phyloP scores from a whole-genome alignment of 306 rosid species.

The Vigna trinervia region DNA sequence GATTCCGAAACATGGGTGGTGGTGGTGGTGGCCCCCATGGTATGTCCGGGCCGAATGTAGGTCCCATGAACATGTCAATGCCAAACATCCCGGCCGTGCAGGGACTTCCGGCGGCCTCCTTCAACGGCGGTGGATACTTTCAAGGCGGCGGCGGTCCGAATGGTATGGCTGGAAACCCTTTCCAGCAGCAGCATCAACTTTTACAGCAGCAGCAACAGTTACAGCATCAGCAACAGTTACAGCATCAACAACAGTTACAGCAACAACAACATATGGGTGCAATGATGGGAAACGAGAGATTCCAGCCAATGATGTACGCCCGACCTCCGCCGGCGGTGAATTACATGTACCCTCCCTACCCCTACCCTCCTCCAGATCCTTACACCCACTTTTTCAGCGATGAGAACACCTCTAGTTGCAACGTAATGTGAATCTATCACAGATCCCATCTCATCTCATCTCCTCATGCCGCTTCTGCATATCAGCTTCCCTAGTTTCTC shows the following conservation, averaged over 20 bases:
- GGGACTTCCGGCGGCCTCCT: constrained; percentile 70
- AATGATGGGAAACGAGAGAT: constrained; percentile 77
- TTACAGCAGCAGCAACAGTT: neutral
- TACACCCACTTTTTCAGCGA: constrained; percentile 80
- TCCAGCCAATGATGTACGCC: constrained; percentile 88
- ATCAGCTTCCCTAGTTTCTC: neutral
- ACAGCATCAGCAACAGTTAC: constrained; percentile 35
- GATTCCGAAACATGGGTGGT: constrained; percentile 51
- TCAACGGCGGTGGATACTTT: constrained; percentile 54
- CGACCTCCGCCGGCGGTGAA: constrained; percentile 67
- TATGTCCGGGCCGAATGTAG: constrained; percentile 53
- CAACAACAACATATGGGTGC: constrained; percentile 73
- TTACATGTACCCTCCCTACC: constrained; percentile 59
- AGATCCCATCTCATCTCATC: no score
- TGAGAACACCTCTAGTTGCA: constrained; percentile 89
- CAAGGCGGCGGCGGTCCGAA: constrained; percentile 66
- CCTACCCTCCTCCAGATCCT: constrained; percentile 59
- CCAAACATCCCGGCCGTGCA: constrained; percentile 68
- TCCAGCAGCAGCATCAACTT: constrained; percentile 53
- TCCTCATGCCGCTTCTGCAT: no score
- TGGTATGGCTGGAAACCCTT: constrained; percentile 60
- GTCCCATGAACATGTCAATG: constrained; percentile 61
- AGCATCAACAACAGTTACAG: constrained; percentile 33
- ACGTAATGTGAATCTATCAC: constrained; percentile 65
- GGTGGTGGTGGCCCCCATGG: constrained; percentile 38